Base-by-base conservation (phyloP, 2,329 filamentous ascomycete genomes). In the Penicillium sp. region DNA sequence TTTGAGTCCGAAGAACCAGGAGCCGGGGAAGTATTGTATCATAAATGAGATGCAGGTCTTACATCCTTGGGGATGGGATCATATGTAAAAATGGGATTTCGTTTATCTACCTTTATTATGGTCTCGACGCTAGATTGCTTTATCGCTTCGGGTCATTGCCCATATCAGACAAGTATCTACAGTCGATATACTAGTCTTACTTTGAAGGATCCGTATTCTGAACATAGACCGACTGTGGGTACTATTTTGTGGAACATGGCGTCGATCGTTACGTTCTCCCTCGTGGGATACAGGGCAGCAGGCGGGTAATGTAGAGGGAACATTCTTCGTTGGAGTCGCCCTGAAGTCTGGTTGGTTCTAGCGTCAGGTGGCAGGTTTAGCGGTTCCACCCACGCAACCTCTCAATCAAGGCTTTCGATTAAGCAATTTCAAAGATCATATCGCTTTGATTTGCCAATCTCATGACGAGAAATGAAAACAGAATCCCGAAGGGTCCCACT, bases 21-120 rank as follows among this genome's bases (percentile, higher is more conserved):
- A 67, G 39, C 50, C 44, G 5, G 65, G 62, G 14, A 33, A 54
- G 3, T 47, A 63, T 19, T 67, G 65, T 31, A 57, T 67, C 6
- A 63, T 67, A 10, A 60, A 66, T 50, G 65, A 67, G 57, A 67
- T 66, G 65, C 65, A 67, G 50, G 44, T 67, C 13, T 49, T 67
- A 6, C 57, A 62, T 56, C 54, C 54, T 27, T 53, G 55, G 33
- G 65, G 65, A 6, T 67, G 65, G 65, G 53, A 43, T 13, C 65
- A 67, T 61, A 56, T 65, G 11, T 63, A 54, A 44, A 49, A 42
- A 23, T 6, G 2, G 13, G 42, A 42, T n/a, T 16, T 33, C 23
- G 4, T 14, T 31, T 35, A 29, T 51, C n/a, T 27, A 27, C 14
- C 9, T 29, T 29, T 46, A 10, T 11, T 5, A 46, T 19, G 4